phyloP scores from a whole-genome alignment of 306 rosid species.

The Ochetophila trinervis region DNA sequence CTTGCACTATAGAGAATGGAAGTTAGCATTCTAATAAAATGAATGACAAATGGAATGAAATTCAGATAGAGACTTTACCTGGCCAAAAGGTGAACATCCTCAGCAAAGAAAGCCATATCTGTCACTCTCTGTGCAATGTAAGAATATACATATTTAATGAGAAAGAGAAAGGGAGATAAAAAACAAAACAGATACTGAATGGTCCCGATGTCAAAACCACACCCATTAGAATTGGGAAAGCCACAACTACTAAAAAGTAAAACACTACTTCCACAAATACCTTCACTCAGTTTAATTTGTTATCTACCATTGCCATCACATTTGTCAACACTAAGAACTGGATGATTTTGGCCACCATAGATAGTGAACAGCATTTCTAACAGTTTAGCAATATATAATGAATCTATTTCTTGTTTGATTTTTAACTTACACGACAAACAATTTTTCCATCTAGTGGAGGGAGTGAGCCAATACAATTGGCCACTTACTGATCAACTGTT shows the following conservation, averaged over 20 bases:
- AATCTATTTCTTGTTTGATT: neutral
- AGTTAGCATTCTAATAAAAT: constrained; percentile 5
- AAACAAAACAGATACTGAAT: constrained; percentile 4
- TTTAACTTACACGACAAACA: neutral
- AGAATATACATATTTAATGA: constrained; percentile 13
- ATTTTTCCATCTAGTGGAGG: no score
- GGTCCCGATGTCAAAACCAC: neutral
- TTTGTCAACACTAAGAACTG: neutral
- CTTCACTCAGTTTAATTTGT: neutral
- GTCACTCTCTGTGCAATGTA: constrained; percentile 54
- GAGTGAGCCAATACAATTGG: no score
- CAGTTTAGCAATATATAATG: neutral
- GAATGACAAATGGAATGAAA: constrained; percentile 16
- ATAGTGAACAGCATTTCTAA: neutral
- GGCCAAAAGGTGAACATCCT: constrained; percentile 72
- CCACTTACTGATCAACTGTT: no score
- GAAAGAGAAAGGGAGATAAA: constrained; percentile 4
- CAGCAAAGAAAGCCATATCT: constrained; percentile 73
- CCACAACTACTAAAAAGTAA: neutral
- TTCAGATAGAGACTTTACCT: constrained; percentile 40
- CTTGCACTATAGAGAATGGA: constrained; percentile 49
- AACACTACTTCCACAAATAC: neutral
- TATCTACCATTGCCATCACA: neutral
- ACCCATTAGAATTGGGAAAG: neutral
- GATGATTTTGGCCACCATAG: neutral